Base-by-base conservation (phyloP, 1,284 basidiomycete genomes). In the Hypsizygus ulmarius region DNA sequence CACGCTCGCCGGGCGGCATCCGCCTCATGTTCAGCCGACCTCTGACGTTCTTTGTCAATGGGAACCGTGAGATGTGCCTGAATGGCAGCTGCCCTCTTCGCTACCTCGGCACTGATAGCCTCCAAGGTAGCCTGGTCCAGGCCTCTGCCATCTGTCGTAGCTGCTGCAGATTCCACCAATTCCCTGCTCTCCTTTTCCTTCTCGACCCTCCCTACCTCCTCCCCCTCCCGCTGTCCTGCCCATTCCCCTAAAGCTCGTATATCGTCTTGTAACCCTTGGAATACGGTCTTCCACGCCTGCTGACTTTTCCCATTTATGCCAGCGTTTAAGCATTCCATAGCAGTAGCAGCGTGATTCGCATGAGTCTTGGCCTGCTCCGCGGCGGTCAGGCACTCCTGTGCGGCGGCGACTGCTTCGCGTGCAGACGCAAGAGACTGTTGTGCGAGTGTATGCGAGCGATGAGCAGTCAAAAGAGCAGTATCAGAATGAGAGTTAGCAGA, bases 341-440 rank as follows among this genome's bases (percentile, higher is more conserved):
- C 56, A 16, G 45, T 39, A 10, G 60, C 36, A 15, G 59, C 56
- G 21, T 57, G 57, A n/a, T 54, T 50, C 10, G 49, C 53, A 34
- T 54, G 53, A 1, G 52, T 45, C 33, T 53, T 58, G 3, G 59
- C 59, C 34, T 54, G 47, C 37, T 61, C 60, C 1, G 62, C 57
- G 18, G 53, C 54, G 3, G 11, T 10, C 6, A 62, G 50, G 12
- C 53, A 55, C 19, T 59, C 59, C 44, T 61, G 50, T 1, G 63
- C 55, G 16, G 52, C 44, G 15, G 49, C 29, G 9, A 59, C 52
- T 6, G 60, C 47, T 28, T 60, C 50, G 8, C 47, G 52, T 21
- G 61, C 59, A 4, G 53, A 44, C 0, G 33, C 34, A 2, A 64
- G 48, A 14, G 60, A 59, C 40, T 59, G 61, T 39, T 63, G 56